phyloP scores from a whole-genome alignment of 192 early-diverging fungal species.

The Gorgonomyces haynaldii region DNA sequence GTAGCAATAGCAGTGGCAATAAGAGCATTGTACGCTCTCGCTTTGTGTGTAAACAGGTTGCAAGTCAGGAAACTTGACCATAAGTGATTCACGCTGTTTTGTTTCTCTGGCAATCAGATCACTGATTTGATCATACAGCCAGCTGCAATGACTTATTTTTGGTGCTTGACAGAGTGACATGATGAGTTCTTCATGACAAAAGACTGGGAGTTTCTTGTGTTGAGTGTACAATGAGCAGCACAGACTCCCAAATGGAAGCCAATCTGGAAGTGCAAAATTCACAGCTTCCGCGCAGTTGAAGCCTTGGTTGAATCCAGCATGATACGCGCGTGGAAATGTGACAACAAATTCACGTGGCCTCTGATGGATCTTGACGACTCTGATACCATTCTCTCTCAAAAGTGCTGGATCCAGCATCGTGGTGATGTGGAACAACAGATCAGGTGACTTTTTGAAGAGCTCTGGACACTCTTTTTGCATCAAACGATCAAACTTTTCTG shows the following conservation, averaged over 20 bases:
- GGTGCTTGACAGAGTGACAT: too few relatives aligned
- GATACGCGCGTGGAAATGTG: slow-evolving; percentile 90
- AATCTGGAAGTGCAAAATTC: slow-evolving; percentile 90
- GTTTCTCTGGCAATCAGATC: background rate
- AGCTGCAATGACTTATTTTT: too few relatives aligned
- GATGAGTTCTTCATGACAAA: slow-evolving; percentile 95
- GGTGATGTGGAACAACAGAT: slow-evolving; percentile 86
- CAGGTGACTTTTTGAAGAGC: slow-evolving; percentile 80
- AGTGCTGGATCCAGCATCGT: slow-evolving; percentile 77
- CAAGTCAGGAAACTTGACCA: background rate
- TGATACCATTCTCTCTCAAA: slow-evolving; percentile 59
- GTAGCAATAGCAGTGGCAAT: too few relatives aligned
- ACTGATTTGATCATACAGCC: too few relatives aligned
- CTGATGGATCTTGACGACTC: slow-evolving; percentile 72
- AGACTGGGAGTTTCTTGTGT: slow-evolving; percentile 72
- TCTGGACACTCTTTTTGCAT: slow-evolving; percentile 74
- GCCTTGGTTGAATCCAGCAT: slow-evolving; percentile 95
- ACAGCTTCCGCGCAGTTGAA: slow-evolving; percentile 95
- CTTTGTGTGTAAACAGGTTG: too few relatives aligned
- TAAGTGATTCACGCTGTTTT: background rate
- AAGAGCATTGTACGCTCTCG: too few relatives aligned
- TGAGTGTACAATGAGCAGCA: slow-evolving; percentile 73
- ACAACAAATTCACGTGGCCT: slow-evolving; percentile 86
- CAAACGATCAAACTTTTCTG: slow-evolving; percentile 68
- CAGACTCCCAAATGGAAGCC: slow-evolving; percentile 70